phyloP scores from a whole-genome alignment of 371 early-diverging fungal species.

The Rhizopus delemar region DNA sequence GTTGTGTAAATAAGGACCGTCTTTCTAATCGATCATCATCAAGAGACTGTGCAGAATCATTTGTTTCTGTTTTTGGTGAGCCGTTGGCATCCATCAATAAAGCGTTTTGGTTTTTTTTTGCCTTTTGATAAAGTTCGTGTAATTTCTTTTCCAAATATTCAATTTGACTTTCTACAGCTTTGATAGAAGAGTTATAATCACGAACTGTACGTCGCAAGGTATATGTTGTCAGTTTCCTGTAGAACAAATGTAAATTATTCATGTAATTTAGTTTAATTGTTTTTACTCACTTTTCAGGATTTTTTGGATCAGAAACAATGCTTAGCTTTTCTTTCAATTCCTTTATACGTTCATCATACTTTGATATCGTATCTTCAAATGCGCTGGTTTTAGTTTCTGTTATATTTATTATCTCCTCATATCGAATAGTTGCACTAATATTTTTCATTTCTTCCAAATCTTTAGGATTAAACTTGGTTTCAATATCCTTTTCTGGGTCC shows the following conservation, averaged over 20 bases:
- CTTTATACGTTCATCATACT: background rate
- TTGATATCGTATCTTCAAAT: conserved; percentile 1
- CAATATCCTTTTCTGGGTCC: background rate
- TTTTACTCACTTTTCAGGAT: conserved; percentile 5
- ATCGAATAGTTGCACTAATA: background rate
- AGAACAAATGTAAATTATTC: background rate
- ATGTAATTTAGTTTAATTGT: background rate
- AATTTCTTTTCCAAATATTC: background rate
- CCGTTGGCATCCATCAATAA: background rate
- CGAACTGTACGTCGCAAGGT: conserved; percentile 15
- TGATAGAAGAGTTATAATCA: conserved; percentile 3
- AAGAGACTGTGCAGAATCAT: background rate
- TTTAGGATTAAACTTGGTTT: background rate
- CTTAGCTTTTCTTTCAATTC: conserved; percentile 1
- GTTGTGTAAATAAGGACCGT: background rate
- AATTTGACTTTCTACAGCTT: background rate
- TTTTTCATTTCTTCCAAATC: background rate
- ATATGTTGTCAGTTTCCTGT: conserved; percentile 10
- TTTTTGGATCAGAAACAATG: background rate
- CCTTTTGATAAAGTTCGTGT: background rate
- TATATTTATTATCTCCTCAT: background rate
- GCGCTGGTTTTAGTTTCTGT: background rate
- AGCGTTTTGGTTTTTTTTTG: background rate
- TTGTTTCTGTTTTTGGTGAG: background rate
- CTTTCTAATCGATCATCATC: background rate